phyloP scores from a whole-genome alignment of 108 stramenopile genomes.

The Pseudonitzschia delicatissima region DNA sequence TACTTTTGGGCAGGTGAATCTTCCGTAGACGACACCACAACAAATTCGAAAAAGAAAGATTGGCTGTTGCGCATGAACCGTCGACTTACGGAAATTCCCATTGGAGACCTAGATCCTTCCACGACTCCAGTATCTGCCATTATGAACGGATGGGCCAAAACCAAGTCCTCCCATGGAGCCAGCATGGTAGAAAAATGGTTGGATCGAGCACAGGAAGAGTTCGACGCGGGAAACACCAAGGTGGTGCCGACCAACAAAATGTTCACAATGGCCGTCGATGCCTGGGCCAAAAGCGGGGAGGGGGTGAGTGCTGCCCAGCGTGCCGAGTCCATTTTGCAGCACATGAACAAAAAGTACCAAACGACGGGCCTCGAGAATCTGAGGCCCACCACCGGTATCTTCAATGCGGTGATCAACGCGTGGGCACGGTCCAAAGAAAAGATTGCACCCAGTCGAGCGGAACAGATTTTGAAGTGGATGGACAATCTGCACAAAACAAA shows the following conservation, averaged over 20 bases:
- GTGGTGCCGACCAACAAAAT: constrained; percentile 71
- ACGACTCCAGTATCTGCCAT: constrained; percentile 61
- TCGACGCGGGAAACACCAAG: constrained; percentile 57
- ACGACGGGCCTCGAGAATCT: constrained; percentile 52
- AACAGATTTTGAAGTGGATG: constrained; percentile 84
- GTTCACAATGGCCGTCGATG: constrained; percentile 89
- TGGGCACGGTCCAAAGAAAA: constrained; percentile 82
- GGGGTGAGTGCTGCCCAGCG: constrained; percentile 71
- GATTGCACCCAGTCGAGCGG: constrained; percentile 69
- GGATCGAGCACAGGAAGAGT: constrained; percentile 63
- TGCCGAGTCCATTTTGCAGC: constrained; percentile 76
- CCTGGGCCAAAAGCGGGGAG: constrained; percentile 84
- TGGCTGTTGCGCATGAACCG: constrained; percentile 85
- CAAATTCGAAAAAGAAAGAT: constrained; percentile 60
- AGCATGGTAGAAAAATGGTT: constrained; percentile 83
- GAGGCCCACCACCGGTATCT: constrained; percentile 78
- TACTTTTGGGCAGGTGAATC: not conserved
- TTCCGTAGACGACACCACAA: not conserved
- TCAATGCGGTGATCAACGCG: constrained; percentile 82
- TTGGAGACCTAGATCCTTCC: constrained; percentile 73
- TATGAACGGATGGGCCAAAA: constrained; percentile 88
- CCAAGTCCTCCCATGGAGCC: constrained; percentile 74
- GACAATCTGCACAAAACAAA: constrained; percentile 52
- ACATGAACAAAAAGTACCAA: constrained; percentile 69
- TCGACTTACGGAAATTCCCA: constrained; percentile 54